Evolutionary conservation across 208 protist genomes (phyloP), one percentile per base, ranked within the genome.

Genomic region (Giardia duodenalis): DNA sequence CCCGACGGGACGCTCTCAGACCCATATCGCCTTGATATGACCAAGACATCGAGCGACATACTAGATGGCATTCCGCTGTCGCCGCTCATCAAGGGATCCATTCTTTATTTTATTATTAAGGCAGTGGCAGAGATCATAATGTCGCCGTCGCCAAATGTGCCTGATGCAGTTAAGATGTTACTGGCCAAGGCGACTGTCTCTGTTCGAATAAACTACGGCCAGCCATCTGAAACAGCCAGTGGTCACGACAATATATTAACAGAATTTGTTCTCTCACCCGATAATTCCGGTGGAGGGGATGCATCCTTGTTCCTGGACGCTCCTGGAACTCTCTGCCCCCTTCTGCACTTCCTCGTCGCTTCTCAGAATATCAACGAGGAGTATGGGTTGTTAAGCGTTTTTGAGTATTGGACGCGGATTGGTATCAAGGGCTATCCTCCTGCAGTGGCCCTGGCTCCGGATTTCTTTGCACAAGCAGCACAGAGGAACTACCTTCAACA

Each of bases 381-480:
- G 30, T 30, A 30, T 10, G 57, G 57, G 10, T 39, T 39, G 19
- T 30, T 76, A 39, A 76, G 57, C 57, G 57, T 76, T 30, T 76
- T 39, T 76, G 57, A 76, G 57, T 76, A 76, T 76, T 76, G 57
- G 57, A 10, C 30, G 19, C 10, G 57, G 19, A 10, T 76, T 76
- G 57, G 57, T 39, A 76, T 76, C 57, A 76, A 76, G 57, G 57
- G 57, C 57, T 76, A 76, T 76, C 57, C 57, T 39, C 57, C 57
- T 30, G 10, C 57, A 39, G 57, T 30, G 19, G 57, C 57, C 57
- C 57, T 76, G 30, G 57, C 57, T 39, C 57, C 57, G 57, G 57
- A 76, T 76, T 76, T 76, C 57, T 76, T 76, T 76, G 57, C 57
- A 10, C 19, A 30, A 10, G 19, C 10, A 76, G 30, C 57, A 39